Conservation (phyloP, 2,329 filamentous ascomycete genomes). For the Mariannaea sp. region DNA sequence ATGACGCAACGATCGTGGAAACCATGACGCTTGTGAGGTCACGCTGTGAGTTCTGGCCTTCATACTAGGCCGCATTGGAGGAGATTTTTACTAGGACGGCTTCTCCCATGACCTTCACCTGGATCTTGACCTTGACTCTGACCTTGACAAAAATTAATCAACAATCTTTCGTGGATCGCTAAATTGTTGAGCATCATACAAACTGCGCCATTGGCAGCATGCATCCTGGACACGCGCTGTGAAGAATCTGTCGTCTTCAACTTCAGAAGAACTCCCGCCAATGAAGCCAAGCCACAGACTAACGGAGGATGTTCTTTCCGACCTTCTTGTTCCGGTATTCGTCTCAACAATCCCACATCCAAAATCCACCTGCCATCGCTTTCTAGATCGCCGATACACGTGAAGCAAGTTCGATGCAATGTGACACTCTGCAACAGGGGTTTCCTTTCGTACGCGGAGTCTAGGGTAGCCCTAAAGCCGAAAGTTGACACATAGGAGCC, state of each 20-base stretch:
- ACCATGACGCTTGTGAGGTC: not conserved
- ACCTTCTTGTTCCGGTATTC: no score
- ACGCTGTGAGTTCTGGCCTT: not conserved
- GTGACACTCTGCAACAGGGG: not conserved
- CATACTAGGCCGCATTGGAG: not conserved
- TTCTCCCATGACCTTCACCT: not conserved
- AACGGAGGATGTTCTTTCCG: no score
- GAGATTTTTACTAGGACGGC: not conserved
- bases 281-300: no score
- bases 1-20: slow-evolving; percentile 1
- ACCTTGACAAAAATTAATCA: no score
- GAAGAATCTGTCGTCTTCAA: no score
- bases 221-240: no score
- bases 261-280: no score
- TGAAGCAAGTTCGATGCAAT: not conserved
- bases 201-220: no score
- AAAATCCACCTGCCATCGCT: not conserved
- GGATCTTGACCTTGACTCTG: no score
- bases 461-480: slow-evolving; percentile 3
- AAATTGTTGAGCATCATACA: no score
- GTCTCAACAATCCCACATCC: not conserved
- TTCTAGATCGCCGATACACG: not conserved
- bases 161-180: no score
- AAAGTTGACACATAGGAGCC: not conserved
- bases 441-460: not conserved